Evolutionary conservation across 1,284 basidiomycete genomes (phyloP).

Genomic region (Microbotryum lychnidis-dioicae): DNA sequence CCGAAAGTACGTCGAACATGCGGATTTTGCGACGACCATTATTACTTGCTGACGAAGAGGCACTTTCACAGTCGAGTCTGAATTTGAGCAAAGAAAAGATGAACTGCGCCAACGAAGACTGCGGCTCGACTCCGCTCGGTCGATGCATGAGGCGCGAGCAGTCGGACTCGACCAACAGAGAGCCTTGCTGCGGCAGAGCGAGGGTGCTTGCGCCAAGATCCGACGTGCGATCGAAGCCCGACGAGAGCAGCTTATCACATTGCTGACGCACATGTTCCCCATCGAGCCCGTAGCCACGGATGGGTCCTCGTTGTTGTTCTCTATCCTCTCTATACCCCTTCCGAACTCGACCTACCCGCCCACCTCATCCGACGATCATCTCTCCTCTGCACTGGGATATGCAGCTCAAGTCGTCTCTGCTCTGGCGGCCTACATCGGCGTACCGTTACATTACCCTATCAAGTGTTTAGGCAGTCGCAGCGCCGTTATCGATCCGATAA

Average conservation of each 20-base stretch:
- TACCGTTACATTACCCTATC: slow-evolving; percentile 75
- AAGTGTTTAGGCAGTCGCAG: slow-evolving; percentile 80
- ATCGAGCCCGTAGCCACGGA: slow-evolving; percentile 63
- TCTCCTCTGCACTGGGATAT: slow-evolving; percentile 61
- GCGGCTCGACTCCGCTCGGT: slow-evolving; percentile 1
- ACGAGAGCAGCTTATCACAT: slow-evolving; percentile 48
- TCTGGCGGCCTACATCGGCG: slow-evolving; percentile 66
- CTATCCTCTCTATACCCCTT: slow-evolving; percentile 70
- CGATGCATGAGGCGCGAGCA: background rate
- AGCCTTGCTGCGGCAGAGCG: background rate
- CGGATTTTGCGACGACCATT: too few species aligned
- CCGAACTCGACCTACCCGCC: slow-evolving; percentile 58
- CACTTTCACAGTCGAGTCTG: background rate
- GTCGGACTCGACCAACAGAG: background rate
- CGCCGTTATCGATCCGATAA: slow-evolving; percentile 79
- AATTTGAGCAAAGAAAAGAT: background rate
- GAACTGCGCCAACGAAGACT: slow-evolving; percentile 3
- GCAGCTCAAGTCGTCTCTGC: slow-evolving; percentile 75
- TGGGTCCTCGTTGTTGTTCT: slow-evolving; percentile 45
- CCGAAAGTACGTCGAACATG: too few species aligned
- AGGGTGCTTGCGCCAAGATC: slow-evolving; percentile 2
- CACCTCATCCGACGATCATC: slow-evolving; percentile 50
- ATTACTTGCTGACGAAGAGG: too few species aligned
- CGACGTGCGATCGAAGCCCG: slow-evolving; percentile 30
- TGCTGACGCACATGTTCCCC: slow-evolving; percentile 72